phyloP scores from a whole-genome alignment of 2,329 filamentous ascomycete genomes.

The Seiridium unicorne region DNA sequence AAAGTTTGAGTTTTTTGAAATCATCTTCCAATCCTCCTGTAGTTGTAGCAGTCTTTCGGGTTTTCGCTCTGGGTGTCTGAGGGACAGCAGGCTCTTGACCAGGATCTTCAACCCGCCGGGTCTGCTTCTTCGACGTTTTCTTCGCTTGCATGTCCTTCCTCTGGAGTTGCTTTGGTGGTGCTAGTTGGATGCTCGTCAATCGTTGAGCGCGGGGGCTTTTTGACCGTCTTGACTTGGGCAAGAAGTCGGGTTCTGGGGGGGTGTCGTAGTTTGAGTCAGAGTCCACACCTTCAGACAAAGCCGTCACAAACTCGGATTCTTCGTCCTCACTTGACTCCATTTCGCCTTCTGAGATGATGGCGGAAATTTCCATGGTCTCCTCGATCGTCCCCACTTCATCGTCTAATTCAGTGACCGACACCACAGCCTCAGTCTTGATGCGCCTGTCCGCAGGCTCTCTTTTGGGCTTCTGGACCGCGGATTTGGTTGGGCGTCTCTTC shows the following conservation, averaged over 20 bases:
- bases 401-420: not conserved
- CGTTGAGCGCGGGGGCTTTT: slow-evolving; percentile 16
- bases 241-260: slow-evolving; percentile 8
- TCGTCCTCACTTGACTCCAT: slow-evolving; percentile 15
- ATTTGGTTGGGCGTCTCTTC: not conserved
- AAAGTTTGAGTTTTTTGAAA: slow-evolving; percentile 31
- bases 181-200: slow-evolving; percentile 14
- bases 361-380: not conserved
- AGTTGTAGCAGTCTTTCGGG: not conserved
- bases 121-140: slow-evolving; percentile 7
- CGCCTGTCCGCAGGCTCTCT: not conserved
- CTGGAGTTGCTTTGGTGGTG: slow-evolving; percentile 14
- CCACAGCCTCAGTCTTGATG: not conserved
- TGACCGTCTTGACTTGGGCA: slow-evolving; percentile 15
- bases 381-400: not conserved
- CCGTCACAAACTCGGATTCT: slow-evolving; percentile 21
- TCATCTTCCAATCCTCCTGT: slow-evolving; percentile 22
- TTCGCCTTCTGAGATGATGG: slow-evolving; percentile 6
- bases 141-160: slow-evolving; percentile 12
- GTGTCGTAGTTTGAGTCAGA: slow-evolving; percentile 17
- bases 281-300: slow-evolving; percentile 15
- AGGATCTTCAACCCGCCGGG: not conserved
- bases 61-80: not conserved
- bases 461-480: not conserved
- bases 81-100: slow-evolving; percentile 1